Evolutionary conservation across 73 alveolate species (phyloP).

Genomic region (Tetrahymena borealis): DNA sequence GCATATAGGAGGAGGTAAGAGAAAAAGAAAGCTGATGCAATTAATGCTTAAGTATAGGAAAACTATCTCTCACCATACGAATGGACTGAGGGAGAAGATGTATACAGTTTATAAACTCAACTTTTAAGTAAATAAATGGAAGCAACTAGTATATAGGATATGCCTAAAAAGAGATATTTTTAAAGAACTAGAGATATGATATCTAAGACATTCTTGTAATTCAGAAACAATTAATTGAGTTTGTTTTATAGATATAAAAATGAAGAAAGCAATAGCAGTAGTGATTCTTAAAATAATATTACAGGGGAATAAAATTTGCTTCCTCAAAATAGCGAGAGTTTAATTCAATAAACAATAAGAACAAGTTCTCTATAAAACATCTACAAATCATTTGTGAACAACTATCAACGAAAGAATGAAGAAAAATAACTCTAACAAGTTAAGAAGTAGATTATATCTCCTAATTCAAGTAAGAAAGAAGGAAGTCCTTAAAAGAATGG

Average conservation of each 20-base stretch:
- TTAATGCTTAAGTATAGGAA: neutral
- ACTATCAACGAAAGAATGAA: neutral
- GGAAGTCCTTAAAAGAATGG: neutral
- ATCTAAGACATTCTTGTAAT: neutral
- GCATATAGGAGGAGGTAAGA: neutral
- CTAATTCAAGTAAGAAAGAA: neutral
- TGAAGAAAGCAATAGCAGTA: neutral
- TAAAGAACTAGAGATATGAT: neutral
- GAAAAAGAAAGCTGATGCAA: neutral
- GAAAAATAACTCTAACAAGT: neutral
- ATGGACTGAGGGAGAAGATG: neutral
- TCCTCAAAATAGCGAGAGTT: neutral
- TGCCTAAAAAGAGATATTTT: neutral
- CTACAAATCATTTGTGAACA: neutral
- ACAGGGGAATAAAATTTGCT: neutral
- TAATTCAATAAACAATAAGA: neutral
- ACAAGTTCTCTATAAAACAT: neutral
- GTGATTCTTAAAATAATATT: neutral
- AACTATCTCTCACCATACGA: neutral
- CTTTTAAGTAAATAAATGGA: neutral
- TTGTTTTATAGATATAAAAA: neutral
- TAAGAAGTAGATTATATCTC: neutral
- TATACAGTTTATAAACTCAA: neutral
- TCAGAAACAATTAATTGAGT: neutral
- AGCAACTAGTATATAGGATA: neutral